Evolutionary conservation across 2,329 filamentous ascomycete species (phyloP).

Genomic region (Aspergillus melleus): DNA sequence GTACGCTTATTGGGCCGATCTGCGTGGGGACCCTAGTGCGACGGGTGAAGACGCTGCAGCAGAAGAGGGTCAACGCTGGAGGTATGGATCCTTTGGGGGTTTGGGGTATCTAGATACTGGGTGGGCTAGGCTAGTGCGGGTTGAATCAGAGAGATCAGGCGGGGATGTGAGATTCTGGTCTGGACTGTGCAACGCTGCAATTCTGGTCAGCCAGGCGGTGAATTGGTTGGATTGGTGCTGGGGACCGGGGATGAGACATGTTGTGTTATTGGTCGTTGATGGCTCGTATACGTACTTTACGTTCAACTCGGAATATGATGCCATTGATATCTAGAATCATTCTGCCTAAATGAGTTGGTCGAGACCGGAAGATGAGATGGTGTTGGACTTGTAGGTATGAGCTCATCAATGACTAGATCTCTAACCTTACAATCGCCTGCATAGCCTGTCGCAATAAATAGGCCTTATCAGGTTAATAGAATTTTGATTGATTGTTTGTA

Average conservation of each 20-base stretch:
- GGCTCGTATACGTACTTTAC: neutral
- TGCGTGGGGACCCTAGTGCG: constrained; percentile 53
- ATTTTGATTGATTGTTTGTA: too few relatives aligned
- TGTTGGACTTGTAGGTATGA: neutral
- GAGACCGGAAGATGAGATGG: neutral
- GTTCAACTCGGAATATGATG: neutral
- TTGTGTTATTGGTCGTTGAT: neutral
- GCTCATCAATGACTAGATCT: neutral
- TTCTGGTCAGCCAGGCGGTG: neutral
- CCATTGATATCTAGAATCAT: neutral
- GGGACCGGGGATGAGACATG: too few relatives aligned
- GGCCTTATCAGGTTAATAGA: too few relatives aligned
- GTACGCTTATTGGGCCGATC: constrained; percentile 56
- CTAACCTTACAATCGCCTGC: too few relatives aligned
- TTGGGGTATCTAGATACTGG: constrained; percentile 40
- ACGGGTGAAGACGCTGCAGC: constrained; percentile 45
- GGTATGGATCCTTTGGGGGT: constrained; percentile 44
- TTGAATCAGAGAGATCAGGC: neutral
- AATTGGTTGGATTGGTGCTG: neutral
- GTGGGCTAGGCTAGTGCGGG: neutral
- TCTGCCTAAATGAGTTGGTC: neutral
- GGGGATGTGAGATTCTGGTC: neutral
- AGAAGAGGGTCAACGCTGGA: constrained; percentile 15
- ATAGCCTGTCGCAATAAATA: too few relatives aligned
- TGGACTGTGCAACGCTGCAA: neutral